These are phyloP conservation scores for Zelopaecilomyces penicillatus DNA, from an alignment of 2,329 filamentous ascomycete species.

Conservation along the genomic window DNA sequence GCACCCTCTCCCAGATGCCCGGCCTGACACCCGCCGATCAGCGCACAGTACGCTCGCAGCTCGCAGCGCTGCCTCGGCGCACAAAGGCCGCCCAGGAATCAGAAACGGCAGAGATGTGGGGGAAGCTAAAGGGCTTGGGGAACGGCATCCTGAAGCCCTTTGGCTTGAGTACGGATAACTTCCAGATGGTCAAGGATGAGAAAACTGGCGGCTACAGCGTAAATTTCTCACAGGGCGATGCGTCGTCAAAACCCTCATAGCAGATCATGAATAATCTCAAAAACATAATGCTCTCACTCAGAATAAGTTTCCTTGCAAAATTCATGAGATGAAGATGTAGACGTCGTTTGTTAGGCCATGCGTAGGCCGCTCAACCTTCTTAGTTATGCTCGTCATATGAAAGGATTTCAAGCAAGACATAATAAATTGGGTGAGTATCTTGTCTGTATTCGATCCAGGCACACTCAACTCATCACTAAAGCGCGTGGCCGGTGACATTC, in stretches of 20 bases:
- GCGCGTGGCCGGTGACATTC: too few relatives aligned
- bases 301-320: too few relatives aligned
- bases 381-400: too few relatives aligned
- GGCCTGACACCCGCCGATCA: constrained; percentile 55
- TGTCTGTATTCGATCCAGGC: too few relatives aligned
- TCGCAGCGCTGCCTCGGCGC: constrained; percentile 56
- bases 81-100: constrained; percentile 73
- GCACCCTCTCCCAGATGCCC: constrained; percentile 48
- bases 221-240: constrained; percentile 57
- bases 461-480: too few relatives aligned
- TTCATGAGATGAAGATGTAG: too few relatives aligned
- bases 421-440: too few relatives aligned
- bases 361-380: too few relatives aligned
- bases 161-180: constrained; percentile 87
- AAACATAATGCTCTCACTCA: too few relatives aligned
- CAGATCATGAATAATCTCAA: too few relatives aligned
- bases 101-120: constrained; percentile 97
- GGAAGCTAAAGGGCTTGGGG: constrained; percentile 83
- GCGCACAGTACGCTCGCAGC: constrained; percentile 57
- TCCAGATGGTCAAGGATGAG: constrained; percentile 87
- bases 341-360: too few relatives aligned
- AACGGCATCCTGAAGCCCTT: constrained; percentile 91
- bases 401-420: too few relatives aligned
- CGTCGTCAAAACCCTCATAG: constrained; percentile 4
- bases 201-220: constrained; percentile 88